Base-by-base conservation (phyloP, 2,329 filamentous ascomycete genomes). In the Colletotrichum lindemuthianum region DNA sequence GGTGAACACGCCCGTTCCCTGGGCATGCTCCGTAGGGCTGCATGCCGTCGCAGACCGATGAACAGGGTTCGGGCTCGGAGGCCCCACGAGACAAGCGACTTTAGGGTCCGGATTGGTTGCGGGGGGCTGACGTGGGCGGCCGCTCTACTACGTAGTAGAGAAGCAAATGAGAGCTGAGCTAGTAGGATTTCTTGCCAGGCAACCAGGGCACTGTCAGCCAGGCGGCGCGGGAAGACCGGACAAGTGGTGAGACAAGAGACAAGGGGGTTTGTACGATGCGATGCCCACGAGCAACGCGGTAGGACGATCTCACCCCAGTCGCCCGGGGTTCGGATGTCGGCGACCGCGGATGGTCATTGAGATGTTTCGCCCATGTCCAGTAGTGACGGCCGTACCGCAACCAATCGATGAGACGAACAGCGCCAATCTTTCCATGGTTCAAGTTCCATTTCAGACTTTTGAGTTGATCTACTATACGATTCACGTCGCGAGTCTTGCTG, bases 131-230 rank as follows among this genome's bases (percentile, higher is more conserved):
- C 59, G 36, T 54, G 51, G 52, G 59, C 54, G 44, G 60, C 63
- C 60, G 54, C 50, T 45, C 37, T 63, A 49, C 49, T 40, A 52
- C 48, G 32, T 44, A 65, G 65, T 65, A 67, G 60, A 67, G 54
- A 51, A 16, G 65, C 65, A 43, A 67, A 67, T 67, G 47, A 41
- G 60, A 65, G 50, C 36, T 44, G 43, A 56, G 55, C 36, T 47
- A 47, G 55, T 57, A 24, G 51, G 61, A 65, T 61, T 55, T 24
- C 24, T 34, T 36, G 59, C 41, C 59, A 51, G 57, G 59, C 34
- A 37, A 58, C 41, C 59, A 51, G 57, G 59, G 40, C 43, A 58
- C 54, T 50, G 64, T 67, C 65, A 65, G 65, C 65, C 56, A 67
- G 49, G 48, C 56, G 55, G 51, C 47, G 55, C 65, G 65, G 65